Conservation (phyloP, 164 flowering plant genomes). For the Berberis vulgaris region DNA sequence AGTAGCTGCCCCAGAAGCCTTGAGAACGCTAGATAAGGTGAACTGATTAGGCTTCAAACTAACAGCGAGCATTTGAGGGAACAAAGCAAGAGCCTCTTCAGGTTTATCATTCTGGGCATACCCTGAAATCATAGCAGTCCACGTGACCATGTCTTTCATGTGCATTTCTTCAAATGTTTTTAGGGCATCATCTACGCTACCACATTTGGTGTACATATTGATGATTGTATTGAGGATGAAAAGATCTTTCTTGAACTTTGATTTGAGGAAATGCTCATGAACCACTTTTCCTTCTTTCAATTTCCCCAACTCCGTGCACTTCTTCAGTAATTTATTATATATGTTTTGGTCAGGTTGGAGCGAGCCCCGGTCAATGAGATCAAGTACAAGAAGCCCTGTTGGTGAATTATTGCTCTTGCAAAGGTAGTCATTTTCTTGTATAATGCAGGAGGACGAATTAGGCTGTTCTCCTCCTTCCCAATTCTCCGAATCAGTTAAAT, state of each 20-base stretch:
- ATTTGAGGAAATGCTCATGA: constrained; percentile 38
- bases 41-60: constrained; percentile 52
- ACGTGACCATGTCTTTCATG: constrained; percentile 42
- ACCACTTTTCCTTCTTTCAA: constrained; percentile 36
- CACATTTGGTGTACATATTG: constrained; percentile 60
- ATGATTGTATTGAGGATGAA: constrained; percentile 31
- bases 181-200: constrained; percentile 37
- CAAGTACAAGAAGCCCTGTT: constrained; percentile 41
- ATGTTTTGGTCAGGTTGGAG: constrained; percentile 27
- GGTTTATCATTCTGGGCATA: constrained; percentile 43
- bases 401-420: background rate
- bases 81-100: constrained; percentile 37
- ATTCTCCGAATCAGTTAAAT: background rate
- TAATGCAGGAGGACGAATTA: background rate
- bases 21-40: constrained; percentile 53
- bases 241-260: constrained; percentile 28
- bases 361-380: constrained; percentile 38
- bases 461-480: background rate
- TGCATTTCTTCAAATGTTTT: constrained; percentile 47
- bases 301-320: constrained; percentile 37
- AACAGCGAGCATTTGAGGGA: constrained; percentile 34
- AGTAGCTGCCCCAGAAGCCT: constrained; percentile 34
- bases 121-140: constrained; percentile 56
- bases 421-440: background rate
- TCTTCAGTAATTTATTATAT: constrained; percentile 39